Conservation (phyloP, 73 alveolate genomes). For the Paramecium primaurelia region DNA sequence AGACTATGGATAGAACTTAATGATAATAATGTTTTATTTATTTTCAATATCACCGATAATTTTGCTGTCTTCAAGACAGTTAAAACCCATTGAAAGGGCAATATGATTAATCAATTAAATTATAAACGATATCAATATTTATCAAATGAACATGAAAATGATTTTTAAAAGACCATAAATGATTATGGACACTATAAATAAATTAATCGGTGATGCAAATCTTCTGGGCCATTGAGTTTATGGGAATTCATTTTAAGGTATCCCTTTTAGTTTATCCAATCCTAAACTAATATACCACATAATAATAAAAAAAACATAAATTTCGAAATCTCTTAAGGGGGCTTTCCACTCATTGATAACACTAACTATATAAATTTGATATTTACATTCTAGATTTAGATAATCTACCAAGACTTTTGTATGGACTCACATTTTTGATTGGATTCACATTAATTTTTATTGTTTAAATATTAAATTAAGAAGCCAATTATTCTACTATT, state of each 20-base stretch:
- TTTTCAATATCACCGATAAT: neutral
- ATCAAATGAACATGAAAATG: neutral
- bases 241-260: neutral
- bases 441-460: neutral
- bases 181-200: neutral
- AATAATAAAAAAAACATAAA: neutral
- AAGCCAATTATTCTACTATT: neutral
- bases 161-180: neutral
- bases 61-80: neutral
- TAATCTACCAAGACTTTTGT: neutral
- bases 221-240: slow-evolving; percentile 7
- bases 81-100: neutral
- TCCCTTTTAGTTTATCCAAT: neutral
- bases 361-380: neutral
- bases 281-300: neutral
- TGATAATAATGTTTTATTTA: neutral
- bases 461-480: neutral
- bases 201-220: neutral
- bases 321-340: neutral
- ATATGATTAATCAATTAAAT: neutral
- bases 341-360: neutral
- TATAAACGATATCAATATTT: neutral
- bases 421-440: neutral
- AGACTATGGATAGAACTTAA: neutral
- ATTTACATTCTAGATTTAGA: neutral